Percentiles rank a stretch among this genome's conserved stretches.
Conservation (phyloP, 352 stramenopile genomes). For the Pythium sp. region DNA sequence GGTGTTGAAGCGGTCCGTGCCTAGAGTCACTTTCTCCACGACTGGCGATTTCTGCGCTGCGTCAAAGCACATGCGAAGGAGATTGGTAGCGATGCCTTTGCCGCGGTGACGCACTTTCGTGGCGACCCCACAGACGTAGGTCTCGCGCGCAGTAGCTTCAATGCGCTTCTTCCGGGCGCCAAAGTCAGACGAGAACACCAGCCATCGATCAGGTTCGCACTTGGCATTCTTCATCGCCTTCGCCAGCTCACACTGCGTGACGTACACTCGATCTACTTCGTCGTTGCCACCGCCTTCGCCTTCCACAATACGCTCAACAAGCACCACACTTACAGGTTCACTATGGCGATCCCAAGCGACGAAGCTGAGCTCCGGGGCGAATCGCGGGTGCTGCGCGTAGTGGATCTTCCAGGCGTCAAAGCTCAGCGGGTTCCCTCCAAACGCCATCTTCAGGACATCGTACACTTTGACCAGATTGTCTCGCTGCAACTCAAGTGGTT, state of each 20-base stretch:
- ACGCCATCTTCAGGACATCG: constrained; percentile 16
- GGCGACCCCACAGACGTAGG: constrained; percentile 7
- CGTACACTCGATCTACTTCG: neutral
- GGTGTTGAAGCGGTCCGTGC: constrained; percentile 2
- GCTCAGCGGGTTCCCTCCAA: constrained; percentile 6
- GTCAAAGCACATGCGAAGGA: constrained; percentile 2
- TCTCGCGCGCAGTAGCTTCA: neutral
- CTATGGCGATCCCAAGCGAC: neutral
- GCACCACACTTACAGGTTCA: constrained; percentile 1
- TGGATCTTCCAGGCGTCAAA: constrained; percentile 20
- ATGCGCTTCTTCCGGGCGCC: neutral
- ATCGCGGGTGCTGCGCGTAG: constrained; percentile 17
- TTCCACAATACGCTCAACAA: constrained; percentile 4
- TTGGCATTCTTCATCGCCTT: neutral
- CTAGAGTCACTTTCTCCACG: constrained; percentile 1
- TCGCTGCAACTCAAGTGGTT: constrained; percentile 1
- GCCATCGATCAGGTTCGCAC: neutral
- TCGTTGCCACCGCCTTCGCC: constrained; percentile 5
- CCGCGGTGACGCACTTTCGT: neutral
- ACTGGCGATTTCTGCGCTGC: neutral
- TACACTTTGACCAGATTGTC: constrained; percentile 8
- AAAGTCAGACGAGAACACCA: constrained; percentile 2
- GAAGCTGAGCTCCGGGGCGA: constrained; percentile 20
- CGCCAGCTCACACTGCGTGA: neutral
- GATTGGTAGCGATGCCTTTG: neutral